phyloP scores from a whole-genome alignment of 2,329 filamentous ascomycete species.

The Sphaerulina vaccinii region DNA sequence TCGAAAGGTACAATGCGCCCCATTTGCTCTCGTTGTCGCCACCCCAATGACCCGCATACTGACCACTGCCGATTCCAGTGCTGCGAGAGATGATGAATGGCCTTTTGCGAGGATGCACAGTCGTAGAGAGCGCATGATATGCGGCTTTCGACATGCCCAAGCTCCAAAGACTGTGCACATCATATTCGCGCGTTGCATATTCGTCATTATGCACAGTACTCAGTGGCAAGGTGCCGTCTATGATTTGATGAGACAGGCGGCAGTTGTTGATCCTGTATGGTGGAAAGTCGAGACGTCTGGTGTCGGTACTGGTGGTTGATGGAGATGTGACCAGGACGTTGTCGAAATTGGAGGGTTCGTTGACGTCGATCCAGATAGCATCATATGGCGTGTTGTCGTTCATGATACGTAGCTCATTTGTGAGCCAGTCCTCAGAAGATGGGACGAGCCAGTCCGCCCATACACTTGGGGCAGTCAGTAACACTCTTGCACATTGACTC shows the following conservation, averaged over 20 bases:
- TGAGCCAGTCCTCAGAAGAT: constrained; percentile 27
- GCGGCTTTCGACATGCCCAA: constrained; percentile 29
- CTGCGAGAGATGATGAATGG: constrained; percentile 31
- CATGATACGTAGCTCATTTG: constrained; percentile 24
- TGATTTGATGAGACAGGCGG: constrained; percentile 25
- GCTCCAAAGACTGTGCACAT: constrained; percentile 33
- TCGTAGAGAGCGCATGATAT: constrained; percentile 27
- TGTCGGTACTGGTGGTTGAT: constrained; percentile 18
- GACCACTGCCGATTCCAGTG: constrained; percentile 29
- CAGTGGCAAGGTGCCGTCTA: constrained; percentile 26
- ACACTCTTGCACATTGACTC: no score
- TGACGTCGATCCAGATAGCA: constrained; percentile 32
- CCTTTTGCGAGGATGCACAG: constrained; percentile 20
- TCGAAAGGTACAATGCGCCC: constrained; percentile 32
- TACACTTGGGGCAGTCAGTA: constrained; percentile 10
- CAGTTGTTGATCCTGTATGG: constrained; percentile 27
- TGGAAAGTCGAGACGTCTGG: constrained; percentile 26
- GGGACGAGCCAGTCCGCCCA: constrained; percentile 29
- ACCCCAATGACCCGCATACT: constrained; percentile 30
- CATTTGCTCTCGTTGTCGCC: constrained; percentile 32
- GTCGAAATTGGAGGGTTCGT: constrained; percentile 28
- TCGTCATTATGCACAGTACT: constrained; percentile 30
- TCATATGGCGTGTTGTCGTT: constrained; percentile 23
- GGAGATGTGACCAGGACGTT: constrained; percentile 18
- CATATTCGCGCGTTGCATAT: constrained; percentile 28